A percentile compares a stretch with the other conserved stretches of the same genome.
These are phyloP conservation scores for Tricholomella constricta DNA, from an alignment of 768 basidiomycete species.

Conservation along the genomic window DNA sequence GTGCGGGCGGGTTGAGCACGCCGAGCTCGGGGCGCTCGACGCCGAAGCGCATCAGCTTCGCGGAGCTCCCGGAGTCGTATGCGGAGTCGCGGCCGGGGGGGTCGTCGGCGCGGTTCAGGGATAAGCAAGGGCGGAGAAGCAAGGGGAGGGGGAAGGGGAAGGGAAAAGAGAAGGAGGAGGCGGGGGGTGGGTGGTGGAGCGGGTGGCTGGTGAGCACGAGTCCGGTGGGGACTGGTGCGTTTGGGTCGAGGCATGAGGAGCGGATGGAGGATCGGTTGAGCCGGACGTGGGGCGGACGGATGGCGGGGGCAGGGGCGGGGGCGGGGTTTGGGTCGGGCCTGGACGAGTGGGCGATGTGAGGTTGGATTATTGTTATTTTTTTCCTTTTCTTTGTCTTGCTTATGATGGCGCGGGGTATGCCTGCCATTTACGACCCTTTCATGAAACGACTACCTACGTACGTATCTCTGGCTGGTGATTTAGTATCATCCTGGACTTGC, in stretches of 20 bases:
- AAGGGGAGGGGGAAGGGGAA: slow-evolving; percentile 21
- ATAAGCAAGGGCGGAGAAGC: slow-evolving; percentile 33
- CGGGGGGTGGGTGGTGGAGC: slow-evolving; percentile 28
- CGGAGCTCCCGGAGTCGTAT: slow-evolving; percentile 71
- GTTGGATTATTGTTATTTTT: background rate
- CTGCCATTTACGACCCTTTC: background rate
- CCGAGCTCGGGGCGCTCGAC: slow-evolving; percentile 54
- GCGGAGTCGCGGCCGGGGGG: slow-evolving; percentile 30
- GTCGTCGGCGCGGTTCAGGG: slow-evolving; percentile 34
- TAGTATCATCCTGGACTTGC: background rate
- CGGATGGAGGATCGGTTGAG: slow-evolving; percentile 54
- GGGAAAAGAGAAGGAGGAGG: slow-evolving; percentile 16
- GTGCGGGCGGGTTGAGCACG: slow-evolving; percentile 32
- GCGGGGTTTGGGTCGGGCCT: slow-evolving; percentile 34
- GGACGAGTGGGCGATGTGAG: slow-evolving; percentile 62
- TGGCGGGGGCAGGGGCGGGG: slow-evolving; percentile 31
- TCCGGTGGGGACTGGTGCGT: slow-evolving; percentile 17
- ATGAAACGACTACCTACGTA: background rate
- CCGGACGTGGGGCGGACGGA: slow-evolving; percentile 48
- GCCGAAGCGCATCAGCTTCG: slow-evolving; percentile 80
- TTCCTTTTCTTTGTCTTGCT: background rate
- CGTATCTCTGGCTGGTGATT: background rate
- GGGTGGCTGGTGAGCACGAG: slow-evolving; percentile 17
- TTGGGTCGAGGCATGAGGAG: slow-evolving; percentile 40
- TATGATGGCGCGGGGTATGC: background rate